These are phyloP conservation scores for Globisporangium cylindrosporum DNA, from an alignment of 352 stramenopile species.

Conservation along the genomic window DNA sequence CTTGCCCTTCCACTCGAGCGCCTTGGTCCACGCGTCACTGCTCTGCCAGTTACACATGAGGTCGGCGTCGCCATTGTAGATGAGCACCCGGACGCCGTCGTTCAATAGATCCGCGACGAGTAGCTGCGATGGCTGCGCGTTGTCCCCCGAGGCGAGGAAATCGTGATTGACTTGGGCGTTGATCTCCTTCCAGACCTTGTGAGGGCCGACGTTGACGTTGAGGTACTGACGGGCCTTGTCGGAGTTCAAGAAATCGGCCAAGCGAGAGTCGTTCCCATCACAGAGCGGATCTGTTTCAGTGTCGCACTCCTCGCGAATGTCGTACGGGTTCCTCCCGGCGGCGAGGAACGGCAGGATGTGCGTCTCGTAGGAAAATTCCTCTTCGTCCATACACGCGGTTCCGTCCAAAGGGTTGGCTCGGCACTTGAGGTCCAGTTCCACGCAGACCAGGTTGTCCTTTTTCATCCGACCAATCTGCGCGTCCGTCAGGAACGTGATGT, in stretches of 20 bases:
- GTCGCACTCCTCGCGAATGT: slow-evolving; percentile 28
- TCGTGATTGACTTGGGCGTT: not conserved
- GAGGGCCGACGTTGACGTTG: slow-evolving; percentile 11
- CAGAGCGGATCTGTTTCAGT: not conserved
- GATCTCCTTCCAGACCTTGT: not conserved
- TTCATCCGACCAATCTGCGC: slow-evolving; percentile 21
- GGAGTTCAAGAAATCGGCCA: slow-evolving; percentile 4
- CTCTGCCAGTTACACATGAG: slow-evolving; percentile 95
- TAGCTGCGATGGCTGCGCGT: slow-evolving; percentile 7
- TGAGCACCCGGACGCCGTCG: slow-evolving; percentile 51
- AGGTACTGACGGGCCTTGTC: not conserved
- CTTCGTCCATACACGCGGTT: not conserved
- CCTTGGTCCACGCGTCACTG: slow-evolving; percentile 87
- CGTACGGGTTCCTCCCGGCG: slow-evolving; percentile 30
- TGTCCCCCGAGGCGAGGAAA: not conserved
- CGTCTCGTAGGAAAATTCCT: slow-evolving; percentile 3
- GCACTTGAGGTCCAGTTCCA: slow-evolving; percentile 5
- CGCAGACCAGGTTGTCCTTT: slow-evolving; percentile 17
- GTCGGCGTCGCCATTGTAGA: slow-evolving; percentile 92
- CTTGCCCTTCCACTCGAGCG: slow-evolving; percentile 83
- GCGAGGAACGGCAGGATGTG: slow-evolving; percentile 19
- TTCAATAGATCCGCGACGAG: slow-evolving; percentile 66
- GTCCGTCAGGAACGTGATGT: slow-evolving; percentile 25
- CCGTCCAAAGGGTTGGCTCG: not conserved
- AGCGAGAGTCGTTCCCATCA: not conserved